Conservation (phyloP, 108 stramenopile species). For the Bacterosira constricta region DNA sequence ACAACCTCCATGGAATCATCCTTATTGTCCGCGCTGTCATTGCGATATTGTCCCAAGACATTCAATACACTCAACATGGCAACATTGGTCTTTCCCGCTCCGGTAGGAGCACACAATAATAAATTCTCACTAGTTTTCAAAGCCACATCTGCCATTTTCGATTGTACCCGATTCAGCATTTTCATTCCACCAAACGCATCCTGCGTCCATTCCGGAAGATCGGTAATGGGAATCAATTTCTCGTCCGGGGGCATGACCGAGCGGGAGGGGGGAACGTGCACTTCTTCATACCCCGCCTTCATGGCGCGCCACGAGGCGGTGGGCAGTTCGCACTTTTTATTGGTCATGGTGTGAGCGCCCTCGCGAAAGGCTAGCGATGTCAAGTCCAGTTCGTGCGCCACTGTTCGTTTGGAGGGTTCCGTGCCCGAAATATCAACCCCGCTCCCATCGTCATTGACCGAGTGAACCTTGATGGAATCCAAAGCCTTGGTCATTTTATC, state of each 20-base stretch:
- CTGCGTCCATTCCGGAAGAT: slow-evolving; percentile 97
- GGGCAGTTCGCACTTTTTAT: slow-evolving; percentile 91
- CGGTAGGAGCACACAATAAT: slow-evolving; percentile 98
- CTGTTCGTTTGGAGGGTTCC: slow-evolving; percentile 30
- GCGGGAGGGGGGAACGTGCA: slow-evolving; percentile 96
- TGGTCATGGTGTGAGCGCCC: slow-evolving; percentile 94
- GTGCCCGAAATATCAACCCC: slow-evolving; percentile 36
- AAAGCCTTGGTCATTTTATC: slow-evolving; percentile 60
- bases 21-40: slow-evolving; percentile 44
- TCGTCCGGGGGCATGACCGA: slow-evolving; percentile 82
- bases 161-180: slow-evolving; percentile 97
- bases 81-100: slow-evolving; percentile 98
- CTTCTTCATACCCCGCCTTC: slow-evolving; percentile 99
- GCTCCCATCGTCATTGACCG: slow-evolving; percentile 40
- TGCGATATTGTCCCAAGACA: slow-evolving; percentile 91
- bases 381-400: slow-evolving; percentile 83
- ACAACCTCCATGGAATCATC: slow-evolving; percentile 18
- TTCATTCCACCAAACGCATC: slow-evolving; percentile 94
- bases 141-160: slow-evolving; percentile 91
- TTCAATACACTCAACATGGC: slow-evolving; percentile 95
- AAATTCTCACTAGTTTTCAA: slow-evolving; percentile 91
- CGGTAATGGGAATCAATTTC: slow-evolving; percentile 75
- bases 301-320: slow-evolving; percentile 92
- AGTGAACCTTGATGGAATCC: slow-evolving; percentile 70
- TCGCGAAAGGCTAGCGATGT: slow-evolving; percentile 89